Conservation (phyloP, 2,329 filamentous ascomycete genomes). For the Lojkania enalia region DNA sequence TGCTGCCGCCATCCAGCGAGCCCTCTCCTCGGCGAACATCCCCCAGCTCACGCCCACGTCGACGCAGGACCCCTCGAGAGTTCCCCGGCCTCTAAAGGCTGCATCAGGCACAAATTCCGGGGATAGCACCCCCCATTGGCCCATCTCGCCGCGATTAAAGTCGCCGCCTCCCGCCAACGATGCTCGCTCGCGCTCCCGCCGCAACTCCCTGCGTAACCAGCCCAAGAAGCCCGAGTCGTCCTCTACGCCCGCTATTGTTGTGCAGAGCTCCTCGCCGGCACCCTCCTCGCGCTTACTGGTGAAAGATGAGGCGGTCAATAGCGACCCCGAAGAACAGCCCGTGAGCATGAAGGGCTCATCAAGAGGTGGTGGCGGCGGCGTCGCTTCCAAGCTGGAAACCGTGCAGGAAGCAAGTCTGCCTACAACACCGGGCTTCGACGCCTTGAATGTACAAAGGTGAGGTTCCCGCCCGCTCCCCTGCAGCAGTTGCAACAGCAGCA, state of each 20-base stretch:
- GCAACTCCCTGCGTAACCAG: slow-evolving; percentile 48
- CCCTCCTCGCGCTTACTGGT: slow-evolving; percentile 35
- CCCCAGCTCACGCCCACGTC: slow-evolving; percentile 65
- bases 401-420: slow-evolving; percentile 84
- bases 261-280: slow-evolving; percentile 50
- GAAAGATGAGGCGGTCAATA: slow-evolving; percentile 31
- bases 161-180: slow-evolving; percentile 68
- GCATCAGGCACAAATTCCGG: slow-evolving; percentile 53
- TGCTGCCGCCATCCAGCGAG: slow-evolving; percentile 65
- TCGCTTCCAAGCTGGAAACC: slow-evolving; percentile 73
- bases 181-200: slow-evolving; percentile 46
- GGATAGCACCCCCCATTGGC: slow-evolving; percentile 67
- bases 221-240: slow-evolving; percentile 34
- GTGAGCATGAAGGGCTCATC: slow-evolving; percentile 45
- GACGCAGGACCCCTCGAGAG: slow-evolving; percentile 64
- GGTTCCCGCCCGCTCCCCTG: not conserved
- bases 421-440: slow-evolving; percentile 63
- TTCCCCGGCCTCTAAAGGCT: slow-evolving; percentile 67
- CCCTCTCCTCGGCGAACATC: slow-evolving; percentile 68
- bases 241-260: slow-evolving; percentile 49
- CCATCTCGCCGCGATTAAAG: slow-evolving; percentile 74
- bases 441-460: slow-evolving; percentile 26
- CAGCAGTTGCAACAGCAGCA: not conserved
- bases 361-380: slow-evolving; percentile 62
- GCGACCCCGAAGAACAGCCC: slow-evolving; percentile 44